Evolutionary conservation across 2,329 filamentous ascomycete species (phyloP), one percentile per base, ranked within the genome.

Genomic region (Penicillium frequentans): DNA sequence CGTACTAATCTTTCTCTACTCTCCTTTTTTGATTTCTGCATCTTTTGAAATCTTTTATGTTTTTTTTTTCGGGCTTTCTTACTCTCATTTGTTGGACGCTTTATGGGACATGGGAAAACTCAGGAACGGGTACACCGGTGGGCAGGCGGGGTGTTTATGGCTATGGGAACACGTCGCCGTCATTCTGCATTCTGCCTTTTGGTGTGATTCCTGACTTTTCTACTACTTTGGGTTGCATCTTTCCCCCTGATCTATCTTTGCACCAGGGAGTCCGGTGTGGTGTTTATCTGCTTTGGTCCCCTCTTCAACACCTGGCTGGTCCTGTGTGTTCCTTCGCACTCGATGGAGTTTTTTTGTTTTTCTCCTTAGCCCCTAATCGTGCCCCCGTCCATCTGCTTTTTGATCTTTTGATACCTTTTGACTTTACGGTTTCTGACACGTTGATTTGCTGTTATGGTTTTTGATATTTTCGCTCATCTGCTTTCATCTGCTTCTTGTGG

Each of bases 201-300:
- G 69, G 69, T 67, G 68, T 67, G 66, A 64, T 68, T 68, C 64
- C 68, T 65, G 64, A 67, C 48, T 62, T 67, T 58, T 67, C 56
- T 66, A 63, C 63, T 45, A 55, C 60, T 57, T 57, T 66, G 61
- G 59, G 55, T 70, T 65, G 60, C 62, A 57, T 61, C 53, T 62
- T 67, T 64, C 68, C 66, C 62, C 59, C 60, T 68, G 71, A 64
- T 58, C 64, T 69, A 64, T 65, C 61, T 64, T 69, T 69, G 64
- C 67, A 72, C 73, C 70, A 75, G 68, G 75, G 75, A 77, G 75
- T 77, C 74, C 68, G 74, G 75, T 76, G 71, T 74, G 74, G 73
- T 75, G 71, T 68, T 73, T 71, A 66, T 72, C 64, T 66, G 70
- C 68, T 69, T 72, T 72, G 68, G 64, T 70, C 57, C 61, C 68